Evolutionary conservation across 129 eudicot genomes (phyloP), one percentile per base, ranked within the genome.

Genomic region (Helichrysum umbraculigerum): DNA sequence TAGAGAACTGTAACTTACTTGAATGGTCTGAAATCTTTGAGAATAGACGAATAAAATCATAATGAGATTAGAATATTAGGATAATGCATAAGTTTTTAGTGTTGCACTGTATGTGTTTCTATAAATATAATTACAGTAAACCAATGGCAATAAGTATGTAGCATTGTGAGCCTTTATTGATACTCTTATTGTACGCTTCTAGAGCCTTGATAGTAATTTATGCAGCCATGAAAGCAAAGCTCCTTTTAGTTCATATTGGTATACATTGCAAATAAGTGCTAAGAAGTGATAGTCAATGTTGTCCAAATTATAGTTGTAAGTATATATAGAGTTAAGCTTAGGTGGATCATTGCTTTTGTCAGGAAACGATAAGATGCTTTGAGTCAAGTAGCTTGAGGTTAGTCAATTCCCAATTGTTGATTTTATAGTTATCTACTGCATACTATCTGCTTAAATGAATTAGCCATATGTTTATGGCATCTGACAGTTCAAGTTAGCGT

Each of bases 401-500:
- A 56, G 25, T 56, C 11, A 56, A n/a, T n/a, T 17, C 22, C 61
- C 25, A 6, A 7, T n/a, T 56, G 61, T 56, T 29, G 47, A 51
- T 30, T 71, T 57, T 72, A 5, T 19, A 16, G 68, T 22, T 73
- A 73, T 58, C 16, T 73, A 29, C 7, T 58, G 57, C 68, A 34
- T 57, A 58, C 59, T 10, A 20, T 73, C 21, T 72, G 67, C 11
- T 58, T 73, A 2, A 7, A 15, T 37, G 34, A 19, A 73, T 58
- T 17, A 37, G 56, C 25, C 22, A 35, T 12, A n/a, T 34, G 17
- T 47, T 12, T 11, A 12, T 73, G 4, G 68, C 6, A 19, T 66
- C 22, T 34, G 67, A 21, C 34, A 58, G 30, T 73, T 57, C n/a
- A 16, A 58, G 34, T 35, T 37, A 12, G 20, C n/a, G 7, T 59